Percentiles rank a stretch among this genome's conserved stretches.
phyloP scores from a whole-genome alignment of 768 basidiomycete species.

The Rhodocollybia butyracea region DNA sequence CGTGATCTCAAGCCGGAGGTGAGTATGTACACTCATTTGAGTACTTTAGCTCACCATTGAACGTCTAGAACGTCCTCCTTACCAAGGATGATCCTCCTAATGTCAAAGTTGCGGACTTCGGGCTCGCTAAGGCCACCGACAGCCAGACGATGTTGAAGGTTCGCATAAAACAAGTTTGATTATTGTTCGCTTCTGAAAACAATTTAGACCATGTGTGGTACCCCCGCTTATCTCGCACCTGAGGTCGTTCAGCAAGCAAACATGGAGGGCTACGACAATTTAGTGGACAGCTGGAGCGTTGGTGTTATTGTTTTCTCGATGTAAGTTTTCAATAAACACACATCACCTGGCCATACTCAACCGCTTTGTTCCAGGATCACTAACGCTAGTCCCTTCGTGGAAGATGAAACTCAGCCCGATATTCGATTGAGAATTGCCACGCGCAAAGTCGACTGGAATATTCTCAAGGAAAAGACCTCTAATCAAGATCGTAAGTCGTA shows the following conservation, averaged over 20 bases:
- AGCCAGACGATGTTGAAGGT: slow-evolving; percentile 75
- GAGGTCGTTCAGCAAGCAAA: slow-evolving; percentile 77
- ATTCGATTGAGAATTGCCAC: slow-evolving; percentile 58
- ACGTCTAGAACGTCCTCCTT: slow-evolving; percentile 73
- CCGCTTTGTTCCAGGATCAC: slow-evolving; percentile 53
- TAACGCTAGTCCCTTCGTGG: slow-evolving; percentile 75
- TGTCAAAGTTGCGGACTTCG: slow-evolving; percentile 94
- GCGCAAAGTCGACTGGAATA: slow-evolving; percentile 61
- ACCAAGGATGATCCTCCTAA: slow-evolving; percentile 64
- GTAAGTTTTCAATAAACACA: slow-evolving; percentile 40
- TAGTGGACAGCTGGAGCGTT: slow-evolving; percentile 95
- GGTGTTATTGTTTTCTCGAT: slow-evolving; percentile 94
- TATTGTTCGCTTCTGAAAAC: slow-evolving; percentile 1
- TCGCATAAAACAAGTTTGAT: slow-evolving; percentile 25
- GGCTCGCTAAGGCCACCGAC: slow-evolving; percentile 89
- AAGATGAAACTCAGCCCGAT: slow-evolving; percentile 59
- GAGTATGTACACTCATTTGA: slow-evolving; percentile 8
- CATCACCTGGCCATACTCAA: background rate
- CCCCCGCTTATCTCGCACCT: slow-evolving; percentile 90
- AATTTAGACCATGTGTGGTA: slow-evolving; percentile 88
- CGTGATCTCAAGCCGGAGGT: slow-evolving; percentile 93
- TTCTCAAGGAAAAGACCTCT: slow-evolving; percentile 36
- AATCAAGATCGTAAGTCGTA: slow-evolving; percentile 44
- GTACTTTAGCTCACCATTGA: background rate
- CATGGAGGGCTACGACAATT: slow-evolving; percentile 73